Evolutionary conservation across 495 filamentous ascomycete species (phyloP).

Genomic region (Penicillium mononematosum): DNA sequence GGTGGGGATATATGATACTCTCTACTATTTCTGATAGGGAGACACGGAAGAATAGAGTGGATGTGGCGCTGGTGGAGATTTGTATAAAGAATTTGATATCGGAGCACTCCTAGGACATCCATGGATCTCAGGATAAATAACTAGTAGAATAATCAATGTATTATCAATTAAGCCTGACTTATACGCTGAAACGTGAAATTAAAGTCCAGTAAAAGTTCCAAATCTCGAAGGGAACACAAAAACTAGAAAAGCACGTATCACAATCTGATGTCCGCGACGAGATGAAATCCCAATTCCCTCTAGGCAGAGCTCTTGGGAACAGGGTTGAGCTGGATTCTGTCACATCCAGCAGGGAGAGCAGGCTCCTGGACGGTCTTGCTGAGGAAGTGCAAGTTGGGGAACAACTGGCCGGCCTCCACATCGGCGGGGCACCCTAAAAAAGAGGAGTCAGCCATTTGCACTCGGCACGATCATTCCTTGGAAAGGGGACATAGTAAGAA

Average conservation of each 20-base stretch:
- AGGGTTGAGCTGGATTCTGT: conserved; percentile 10
- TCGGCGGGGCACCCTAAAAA: conserved; percentile 10
- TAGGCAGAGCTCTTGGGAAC: conserved; percentile 7
- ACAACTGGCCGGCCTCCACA: conserved; percentile 6
- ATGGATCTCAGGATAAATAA: neutral
- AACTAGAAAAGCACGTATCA: neutral
- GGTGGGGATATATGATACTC: neutral
- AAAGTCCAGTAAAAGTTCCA: neutral
- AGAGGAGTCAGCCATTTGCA: conserved; percentile 9
- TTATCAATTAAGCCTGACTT: neutral
- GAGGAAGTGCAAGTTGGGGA: conserved; percentile 12
- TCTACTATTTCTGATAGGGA: neutral
- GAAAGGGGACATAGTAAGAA: neutral
- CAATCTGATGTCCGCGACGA: neutral
- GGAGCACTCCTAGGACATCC: neutral
- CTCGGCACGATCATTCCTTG: neutral
- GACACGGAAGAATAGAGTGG: neutral
- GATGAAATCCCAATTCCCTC: neutral
- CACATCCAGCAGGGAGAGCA: conserved; percentile 9
- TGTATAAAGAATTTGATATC: neutral
- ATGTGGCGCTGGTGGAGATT: neutral
- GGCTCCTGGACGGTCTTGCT: neutral
- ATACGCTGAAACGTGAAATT: neutral
- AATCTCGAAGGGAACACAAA: conserved; percentile 1
- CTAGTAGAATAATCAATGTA: neutral